Evolutionary conservation across 1,284 basidiomycete species (phyloP).

Genomic region (Cryptococcus sp.): DNA sequence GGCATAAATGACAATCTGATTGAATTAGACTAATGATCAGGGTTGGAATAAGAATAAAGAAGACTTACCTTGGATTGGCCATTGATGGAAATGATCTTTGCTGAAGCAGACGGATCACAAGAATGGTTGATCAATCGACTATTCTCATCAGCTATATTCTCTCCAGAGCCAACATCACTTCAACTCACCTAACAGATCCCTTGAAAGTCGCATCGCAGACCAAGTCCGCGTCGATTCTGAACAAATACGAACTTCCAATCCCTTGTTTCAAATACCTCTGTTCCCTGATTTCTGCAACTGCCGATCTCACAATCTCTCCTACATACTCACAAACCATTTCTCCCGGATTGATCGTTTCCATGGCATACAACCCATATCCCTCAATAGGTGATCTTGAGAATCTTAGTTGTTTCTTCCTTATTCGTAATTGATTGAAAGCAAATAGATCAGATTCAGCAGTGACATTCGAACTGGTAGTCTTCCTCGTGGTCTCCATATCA

Average conservation of each 20-base stretch:
- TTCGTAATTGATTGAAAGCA: conserved; percentile 98
- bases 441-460: conserved; percentile 56
- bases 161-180: not conserved
- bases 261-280: conserved; percentile 94
- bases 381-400: conserved; percentile 96
- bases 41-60: not conserved
- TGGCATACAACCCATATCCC: conserved; percentile 94
- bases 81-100: conserved; percentile 97
- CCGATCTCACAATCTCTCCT: conserved; percentile 90
- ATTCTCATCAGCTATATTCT: conserved; percentile 2
- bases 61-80: conserved; percentile 67
- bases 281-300: conserved; percentile 94
- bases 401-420: conserved; percentile 93
- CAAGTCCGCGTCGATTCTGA: conserved; percentile 84
- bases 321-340: conserved; percentile 99
- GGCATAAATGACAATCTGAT: conserved; percentile 93
- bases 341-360: conserved; percentile 86
- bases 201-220: conserved; percentile 98
- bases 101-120: conserved; percentile 94
- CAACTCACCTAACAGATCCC: conserved; percentile 85
- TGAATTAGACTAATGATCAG: not conserved
- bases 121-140: conserved; percentile 94
- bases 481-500: conserved; percentile 92
- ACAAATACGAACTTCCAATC: conserved; percentile 90
- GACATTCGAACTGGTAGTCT: conserved; percentile 50